Evolutionary conservation across 164 flowering plant species (phyloP), one percentile per base, ranked within the genome.

Genomic region (Dillenia suffruticosa): DNA sequence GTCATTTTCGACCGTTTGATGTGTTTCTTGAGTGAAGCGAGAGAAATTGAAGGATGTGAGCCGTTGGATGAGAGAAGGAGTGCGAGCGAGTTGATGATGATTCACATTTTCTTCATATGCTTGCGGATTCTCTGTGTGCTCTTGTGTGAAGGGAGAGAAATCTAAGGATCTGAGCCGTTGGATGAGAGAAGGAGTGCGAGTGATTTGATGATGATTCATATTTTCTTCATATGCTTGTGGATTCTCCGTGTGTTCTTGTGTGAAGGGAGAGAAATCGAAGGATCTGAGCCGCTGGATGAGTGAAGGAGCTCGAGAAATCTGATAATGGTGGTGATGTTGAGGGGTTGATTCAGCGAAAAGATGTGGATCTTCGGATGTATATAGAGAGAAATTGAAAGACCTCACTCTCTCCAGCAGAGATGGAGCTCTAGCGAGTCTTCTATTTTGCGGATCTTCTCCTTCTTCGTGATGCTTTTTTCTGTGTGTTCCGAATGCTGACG

Each of bases 331-430:
- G 48, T 11, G 10, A 10, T 12, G 10, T 9, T 9, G 54, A 16
- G 3, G 24, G 0, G 43, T 16, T 46, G 54, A 15, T 57, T 19
- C 52, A 32, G 59, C 8, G 40, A 32, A 32, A 7, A 32, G 40
- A 32, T 32, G 40, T 32, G 40, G 40, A 32, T 61, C 65, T 9
- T 65, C 74, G 57, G 69, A 60, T 56, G 24, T 57, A 66, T 49
- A 51, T 61, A 44, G 69, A 53, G 77, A 58, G 67, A 71, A 70
- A n/a, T 69, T 70, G 62, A 77, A 11, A 54, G 87, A 84, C 64
- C 43, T 66, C 69, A 85, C 60, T 9, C 89, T 75, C 2, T 79
- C 74, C 3, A 76, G 17, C 1, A 80, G 50, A 8, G 86, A 77
- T 8, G 86, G 72, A 19, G 73, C 51, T 26, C 85, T 70, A 53